Conservation (phyloP, 352 stramenopile genomes). For the Plasmopara muralis region DNA sequence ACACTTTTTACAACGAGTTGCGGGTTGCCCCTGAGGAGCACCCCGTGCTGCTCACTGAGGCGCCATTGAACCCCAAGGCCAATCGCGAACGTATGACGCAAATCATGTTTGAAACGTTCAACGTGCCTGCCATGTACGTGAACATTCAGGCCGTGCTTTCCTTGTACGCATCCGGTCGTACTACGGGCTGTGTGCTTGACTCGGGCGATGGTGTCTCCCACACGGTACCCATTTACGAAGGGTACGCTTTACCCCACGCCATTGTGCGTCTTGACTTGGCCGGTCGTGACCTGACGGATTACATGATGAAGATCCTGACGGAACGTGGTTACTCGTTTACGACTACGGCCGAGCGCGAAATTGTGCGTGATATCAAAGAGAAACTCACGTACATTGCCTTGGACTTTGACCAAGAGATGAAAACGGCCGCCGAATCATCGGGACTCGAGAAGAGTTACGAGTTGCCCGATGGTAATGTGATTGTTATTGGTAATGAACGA, state of each 20-base stretch:
- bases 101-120: constrained; percentile 98
- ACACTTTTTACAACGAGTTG: constrained; percentile 99
- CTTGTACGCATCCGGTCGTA: constrained; percentile 93
- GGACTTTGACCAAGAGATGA: constrained; percentile 94
- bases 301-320: constrained; percentile 96
- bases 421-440: constrained; percentile 70
- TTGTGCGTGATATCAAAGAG: constrained; percentile 96
- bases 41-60: constrained; percentile 92
- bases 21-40: constrained; percentile 95
- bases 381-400: constrained; percentile 93
- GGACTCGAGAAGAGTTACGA: constrained; percentile 94
- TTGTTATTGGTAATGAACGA: constrained; percentile 95
- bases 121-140: constrained; percentile 91
- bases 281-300: constrained; percentile 92
- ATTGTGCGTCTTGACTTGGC: constrained; percentile 93
- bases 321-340: constrained; percentile 93
- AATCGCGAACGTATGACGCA: constrained; percentile 92
- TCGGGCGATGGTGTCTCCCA: constrained; percentile 92
- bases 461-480: constrained; percentile 96
- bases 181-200: constrained; percentile 95
- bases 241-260: constrained; percentile 92
- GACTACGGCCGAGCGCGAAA: constrained; percentile 93
- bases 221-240: constrained; percentile 94
- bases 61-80: constrained; percentile 90
- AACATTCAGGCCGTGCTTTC: constrained; percentile 93